phyloP scores from a whole-genome alignment of 2,329 filamentous ascomycete species.

The Clarireedia sp. region DNA sequence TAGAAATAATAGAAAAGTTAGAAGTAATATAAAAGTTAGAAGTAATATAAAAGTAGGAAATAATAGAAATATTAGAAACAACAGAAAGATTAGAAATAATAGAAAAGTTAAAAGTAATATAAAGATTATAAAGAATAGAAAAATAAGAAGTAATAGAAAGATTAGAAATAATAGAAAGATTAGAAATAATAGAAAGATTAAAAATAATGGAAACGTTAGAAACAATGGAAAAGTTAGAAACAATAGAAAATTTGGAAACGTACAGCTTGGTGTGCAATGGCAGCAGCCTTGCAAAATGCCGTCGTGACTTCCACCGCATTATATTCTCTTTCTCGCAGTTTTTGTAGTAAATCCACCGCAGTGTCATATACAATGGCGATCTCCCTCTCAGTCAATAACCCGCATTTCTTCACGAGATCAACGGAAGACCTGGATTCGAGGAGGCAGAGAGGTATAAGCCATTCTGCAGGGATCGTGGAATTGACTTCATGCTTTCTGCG shows the following conservation, averaged over 20 bases:
- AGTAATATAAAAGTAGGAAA: not conserved
- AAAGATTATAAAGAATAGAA: too few relatives aligned
- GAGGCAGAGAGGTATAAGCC: not conserved
- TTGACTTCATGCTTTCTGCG: not conserved
- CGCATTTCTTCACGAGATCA: not conserved
- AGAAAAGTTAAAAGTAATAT: too few relatives aligned
- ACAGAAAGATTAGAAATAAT: not conserved
- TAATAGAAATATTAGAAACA: not conserved
- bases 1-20: not conserved
- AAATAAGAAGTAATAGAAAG: not conserved
- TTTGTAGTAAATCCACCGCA: conserved; percentile 23
- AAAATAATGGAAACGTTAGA: not conserved
- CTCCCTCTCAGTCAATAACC: not conserved
- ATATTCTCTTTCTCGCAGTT: conserved; percentile 34
- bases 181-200: too few relatives aligned
- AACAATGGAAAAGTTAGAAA: not conserved
- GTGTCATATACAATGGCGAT: conserved; percentile 24
- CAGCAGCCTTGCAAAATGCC: conserved; percentile 47
- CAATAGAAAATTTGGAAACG: not conserved
- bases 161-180: not conserved
- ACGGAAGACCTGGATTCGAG: not conserved
- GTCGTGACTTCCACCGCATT: conserved; percentile 37
- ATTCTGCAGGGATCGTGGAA: not conserved
- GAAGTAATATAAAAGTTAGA: too few relatives aligned
- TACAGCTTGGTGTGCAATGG: conserved; percentile 48